Base-by-base conservation (phyloP, 202 grass and related monocot genomes). In the Panicum hallii region DNA sequence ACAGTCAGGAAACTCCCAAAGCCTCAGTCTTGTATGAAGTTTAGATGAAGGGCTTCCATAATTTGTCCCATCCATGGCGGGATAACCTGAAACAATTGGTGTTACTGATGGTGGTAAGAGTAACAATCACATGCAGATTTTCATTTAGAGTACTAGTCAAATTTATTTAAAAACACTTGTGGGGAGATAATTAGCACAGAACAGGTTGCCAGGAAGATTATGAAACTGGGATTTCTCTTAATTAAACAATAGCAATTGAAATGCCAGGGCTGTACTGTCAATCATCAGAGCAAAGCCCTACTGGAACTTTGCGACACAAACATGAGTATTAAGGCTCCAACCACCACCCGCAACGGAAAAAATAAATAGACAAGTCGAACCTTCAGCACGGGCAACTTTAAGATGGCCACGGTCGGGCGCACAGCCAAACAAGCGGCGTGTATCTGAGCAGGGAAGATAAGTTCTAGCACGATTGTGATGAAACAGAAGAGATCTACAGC, bases 1-100 rank as follows among this genome's bases (percentile, higher is more conserved):
- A 15, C 88, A 71, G 28, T 99, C 91, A 64, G 84, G 36, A 60
- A 94, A 94, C 82, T 99, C 93, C 97, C 90, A 99, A 4, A 96
- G 67, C 36, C 93, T 92, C 40, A 99, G 79, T 62, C 82, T 87
- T 41, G 91, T 90, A 74, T 95, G 86, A 53, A 99, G 93, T 60
- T 92, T 99, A 19, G 84, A 22, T 20, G 77, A 58, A 6, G 69
- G 70, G 38, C 5, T 64, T 34, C 70, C 63, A 17, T 80, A 81
- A 28, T 69, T 70, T 48, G 75, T 23, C 54, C 7, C 63, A 47
- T 46, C 70, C 89, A 90, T 90, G 22, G 7, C 17, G 2, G 41
- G 26, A 55, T 57, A 45, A 41, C 53, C 84, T 86, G 67, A 63
- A 70, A 85, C 17, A 85, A 73, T 26, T 30, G 50, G 67, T 70